A percentile compares a stretch with the other conserved stretches of the same genome.
Conservation (phyloP, 2,329 filamentous ascomycete species). For the Drechslerella dactyloides region DNA sequence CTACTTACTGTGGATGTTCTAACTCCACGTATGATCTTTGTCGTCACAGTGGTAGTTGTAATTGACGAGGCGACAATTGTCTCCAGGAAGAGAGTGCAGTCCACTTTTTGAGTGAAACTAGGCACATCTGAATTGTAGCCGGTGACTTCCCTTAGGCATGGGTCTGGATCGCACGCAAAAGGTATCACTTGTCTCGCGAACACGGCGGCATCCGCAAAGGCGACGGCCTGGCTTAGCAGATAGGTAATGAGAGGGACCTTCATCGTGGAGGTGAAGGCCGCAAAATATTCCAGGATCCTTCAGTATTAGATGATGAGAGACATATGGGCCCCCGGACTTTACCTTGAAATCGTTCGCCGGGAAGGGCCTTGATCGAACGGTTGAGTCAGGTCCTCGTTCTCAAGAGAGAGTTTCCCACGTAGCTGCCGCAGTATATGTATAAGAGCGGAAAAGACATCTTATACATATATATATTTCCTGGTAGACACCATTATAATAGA, state of each 20-base stretch:
- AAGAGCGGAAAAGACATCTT: background rate
- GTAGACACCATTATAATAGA: constrained; percentile 13
- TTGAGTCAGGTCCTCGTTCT: background rate
- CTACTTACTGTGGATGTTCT: background rate
- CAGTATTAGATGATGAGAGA: constrained; percentile 25
- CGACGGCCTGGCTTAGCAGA: constrained; percentile 21
- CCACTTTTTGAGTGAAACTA: background rate
- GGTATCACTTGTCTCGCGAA: no score
- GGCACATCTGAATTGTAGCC: constrained; percentile 8
- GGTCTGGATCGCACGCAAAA: constrained; percentile 16
- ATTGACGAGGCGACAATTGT: background rate
- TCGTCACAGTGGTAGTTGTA: background rate
- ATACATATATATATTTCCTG: constrained; percentile 28
- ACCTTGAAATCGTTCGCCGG: background rate
- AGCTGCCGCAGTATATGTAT: background rate
- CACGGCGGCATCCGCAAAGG: constrained; percentile 16
- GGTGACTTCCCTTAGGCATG: constrained; percentile 19
- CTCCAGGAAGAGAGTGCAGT: background rate
- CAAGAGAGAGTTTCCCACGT: background rate
- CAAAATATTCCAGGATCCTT: constrained; percentile 15
- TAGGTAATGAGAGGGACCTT: constrained; percentile 24
- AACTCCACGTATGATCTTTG: no score
- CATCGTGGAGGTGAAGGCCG: constrained; percentile 17
- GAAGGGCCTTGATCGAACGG: background rate
- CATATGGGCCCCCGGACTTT: constrained; percentile 14